Evolutionary conservation across 1,284 basidiomycete species (phyloP).

Genomic region (Puccinia coronata): DNA sequence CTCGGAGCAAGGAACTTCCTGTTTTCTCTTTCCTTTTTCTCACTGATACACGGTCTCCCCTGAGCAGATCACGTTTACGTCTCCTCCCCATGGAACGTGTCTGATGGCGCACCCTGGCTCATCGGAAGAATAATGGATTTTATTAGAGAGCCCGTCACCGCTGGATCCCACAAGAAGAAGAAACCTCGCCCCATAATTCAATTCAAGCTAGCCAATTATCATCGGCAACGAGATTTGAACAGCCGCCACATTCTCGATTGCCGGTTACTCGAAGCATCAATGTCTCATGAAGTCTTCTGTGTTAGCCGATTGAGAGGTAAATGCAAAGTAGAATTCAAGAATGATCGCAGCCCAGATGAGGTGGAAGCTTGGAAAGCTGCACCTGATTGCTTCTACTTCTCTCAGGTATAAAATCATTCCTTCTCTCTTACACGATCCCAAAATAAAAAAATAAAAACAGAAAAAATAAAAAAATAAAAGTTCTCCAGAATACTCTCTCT

Average conservation of each 20-base stretch:
- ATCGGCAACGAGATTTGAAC: slow-evolving; percentile 48
- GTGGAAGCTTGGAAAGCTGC: slow-evolving; percentile 41
- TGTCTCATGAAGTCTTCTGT: slow-evolving; percentile 48
- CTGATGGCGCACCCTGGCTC: slow-evolving; percentile 49
- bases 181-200: slow-evolving; percentile 34
- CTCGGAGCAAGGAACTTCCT: no score
- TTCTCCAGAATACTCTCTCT: no score
- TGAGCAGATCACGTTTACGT: slow-evolving; percentile 48
- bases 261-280: slow-evolving; percentile 47
- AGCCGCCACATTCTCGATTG: slow-evolving; percentile 49
- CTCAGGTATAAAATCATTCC: slow-evolving; percentile 33
- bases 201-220: slow-evolving; percentile 45
- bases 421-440: no score
- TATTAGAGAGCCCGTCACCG: slow-evolving; percentile 32
- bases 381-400: slow-evolving; percentile 50
- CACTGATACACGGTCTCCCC: neutral
- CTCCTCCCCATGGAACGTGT: slow-evolving; percentile 43
- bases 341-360: slow-evolving; percentile 43
- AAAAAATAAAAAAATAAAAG: no score
- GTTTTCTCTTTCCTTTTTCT: no score
- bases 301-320: slow-evolving; percentile 48
- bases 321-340: slow-evolving; percentile 43
- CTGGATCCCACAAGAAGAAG: slow-evolving; percentile 26
- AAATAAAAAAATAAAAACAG: no score
- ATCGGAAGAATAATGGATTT: slow-evolving; percentile 50